Conservation (phyloP, 202 grass and related monocot genomes). For the Panicum hallii region DNA sequence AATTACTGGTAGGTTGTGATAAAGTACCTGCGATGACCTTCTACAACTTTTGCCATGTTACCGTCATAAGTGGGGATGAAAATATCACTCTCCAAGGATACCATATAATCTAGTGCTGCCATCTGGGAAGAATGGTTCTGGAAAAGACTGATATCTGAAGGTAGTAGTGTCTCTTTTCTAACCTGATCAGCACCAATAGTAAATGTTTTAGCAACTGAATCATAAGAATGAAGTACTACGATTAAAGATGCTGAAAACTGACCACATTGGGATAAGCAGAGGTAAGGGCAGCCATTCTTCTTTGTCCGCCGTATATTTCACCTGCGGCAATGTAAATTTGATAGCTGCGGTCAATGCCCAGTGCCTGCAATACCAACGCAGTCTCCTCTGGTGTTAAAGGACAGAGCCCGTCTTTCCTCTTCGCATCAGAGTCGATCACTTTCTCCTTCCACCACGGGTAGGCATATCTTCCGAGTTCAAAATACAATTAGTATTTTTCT, state of each 20-base stretch:
- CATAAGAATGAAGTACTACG: constrained; percentile 27
- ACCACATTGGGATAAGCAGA: constrained; percentile 90
- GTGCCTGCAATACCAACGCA: constrained; percentile 74
- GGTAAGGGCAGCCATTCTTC: constrained; percentile 85
- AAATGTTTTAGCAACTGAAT: constrained; percentile 35
- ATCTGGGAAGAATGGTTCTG: constrained; percentile 97
- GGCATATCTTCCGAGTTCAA: constrained; percentile 70
- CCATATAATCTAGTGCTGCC: constrained; percentile 97
- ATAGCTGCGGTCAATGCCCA: constrained; percentile 68
- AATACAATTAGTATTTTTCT: constrained; percentile 1
- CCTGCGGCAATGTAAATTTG: constrained; percentile 96
- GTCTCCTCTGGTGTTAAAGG: constrained; percentile 97
- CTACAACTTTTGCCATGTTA: constrained; percentile 95
- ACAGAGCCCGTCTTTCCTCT: constrained; percentile 88
- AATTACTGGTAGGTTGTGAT: constrained; percentile 16
- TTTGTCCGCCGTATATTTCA: constrained; percentile 91
- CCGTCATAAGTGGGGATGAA: constrained; percentile 91
- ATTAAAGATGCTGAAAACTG: constrained; percentile 55
- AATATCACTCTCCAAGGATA: constrained; percentile 84
- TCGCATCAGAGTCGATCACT: constrained; percentile 76
- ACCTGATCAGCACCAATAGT: constrained; percentile 60
- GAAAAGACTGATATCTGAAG: constrained; percentile 70
- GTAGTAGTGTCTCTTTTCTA: constrained; percentile 88
- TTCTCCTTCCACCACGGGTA: constrained; percentile 99
- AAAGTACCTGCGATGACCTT: constrained; percentile 92